Evolutionary conservation across 441 rosid genomes (phyloP).

Genomic region (Hura crepitans): DNA sequence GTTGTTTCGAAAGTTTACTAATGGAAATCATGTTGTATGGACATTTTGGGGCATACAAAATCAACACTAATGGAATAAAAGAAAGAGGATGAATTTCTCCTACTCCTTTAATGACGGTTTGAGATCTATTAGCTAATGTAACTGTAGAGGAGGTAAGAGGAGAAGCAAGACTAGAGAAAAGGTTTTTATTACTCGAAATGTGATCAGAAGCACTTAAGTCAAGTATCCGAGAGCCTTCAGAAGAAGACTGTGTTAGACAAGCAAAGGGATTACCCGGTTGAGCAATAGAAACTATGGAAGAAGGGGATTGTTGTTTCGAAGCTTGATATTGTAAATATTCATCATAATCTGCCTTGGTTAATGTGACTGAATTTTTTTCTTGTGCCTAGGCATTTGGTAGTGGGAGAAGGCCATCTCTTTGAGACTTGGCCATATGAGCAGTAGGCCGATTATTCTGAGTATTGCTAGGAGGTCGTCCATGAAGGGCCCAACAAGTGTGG

Average conservation of each 20-base stretch:
- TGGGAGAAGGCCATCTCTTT: neutral
- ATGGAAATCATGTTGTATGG: too few relatives aligned
- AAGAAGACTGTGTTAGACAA: neutral
- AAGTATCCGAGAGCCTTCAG: neutral
- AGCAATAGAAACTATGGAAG: neutral
- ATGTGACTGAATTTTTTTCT: neutral
- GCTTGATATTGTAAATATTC: neutral
- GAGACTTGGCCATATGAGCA: neutral
- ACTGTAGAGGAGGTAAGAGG: too few relatives aligned
- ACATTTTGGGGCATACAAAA: too few relatives aligned
- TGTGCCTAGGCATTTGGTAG: neutral
- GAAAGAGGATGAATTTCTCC: too few relatives aligned
- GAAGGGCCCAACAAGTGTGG: too few relatives aligned
- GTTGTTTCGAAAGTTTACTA: too few relatives aligned
- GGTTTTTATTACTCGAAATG: neutral
- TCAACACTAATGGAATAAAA: too few relatives aligned
- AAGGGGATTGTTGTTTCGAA: neutral
- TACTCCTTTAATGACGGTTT: neutral
- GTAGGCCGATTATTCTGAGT: too few relatives aligned
- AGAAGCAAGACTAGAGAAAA: neutral
- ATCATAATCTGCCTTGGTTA: neutral
- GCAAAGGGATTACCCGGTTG: neutral
- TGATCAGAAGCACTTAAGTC: neutral
- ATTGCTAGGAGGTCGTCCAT: too few relatives aligned
- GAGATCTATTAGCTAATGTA: neutral